Evolutionary conservation across 495 filamentous ascomycete genomes (phyloP).

Genomic region (Hypoxylon lienhwacheense): DNA sequence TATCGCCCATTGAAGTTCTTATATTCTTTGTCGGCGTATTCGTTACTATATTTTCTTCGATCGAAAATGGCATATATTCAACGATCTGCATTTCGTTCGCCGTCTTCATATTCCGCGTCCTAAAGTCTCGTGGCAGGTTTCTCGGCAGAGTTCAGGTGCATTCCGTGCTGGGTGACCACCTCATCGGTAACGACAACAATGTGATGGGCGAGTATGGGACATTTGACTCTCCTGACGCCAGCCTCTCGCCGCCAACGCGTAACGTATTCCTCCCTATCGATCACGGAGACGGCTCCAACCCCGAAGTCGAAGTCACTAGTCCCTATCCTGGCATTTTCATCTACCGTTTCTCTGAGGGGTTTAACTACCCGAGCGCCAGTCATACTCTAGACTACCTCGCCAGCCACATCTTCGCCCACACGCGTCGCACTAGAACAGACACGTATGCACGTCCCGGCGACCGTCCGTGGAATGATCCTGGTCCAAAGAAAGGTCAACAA

Average conservation of each 20-base stretch:
- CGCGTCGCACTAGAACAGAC: constrained; percentile 73
- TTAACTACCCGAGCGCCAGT: constrained; percentile 93
- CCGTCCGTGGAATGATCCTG: constrained; percentile 95
- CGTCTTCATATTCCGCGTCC: constrained; percentile 81
- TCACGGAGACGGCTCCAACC: constrained; percentile 88
- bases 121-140: constrained; percentile 85
- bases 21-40: constrained; percentile 96
- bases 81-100: constrained; percentile 75
- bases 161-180: constrained; percentile 82
- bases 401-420: constrained; percentile 69
- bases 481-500: constrained; percentile 54
- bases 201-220: constrained; percentile 52
- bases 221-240: constrained; percentile 44
- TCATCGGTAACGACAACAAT: constrained; percentile 61
- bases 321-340: constrained; percentile 97
- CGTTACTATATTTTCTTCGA: constrained; percentile 83
- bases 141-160: constrained; percentile 86
- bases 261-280: constrained; percentile 91
- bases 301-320: constrained; percentile 71
- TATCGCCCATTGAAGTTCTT: constrained; percentile 83
- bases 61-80: constrained; percentile 91
- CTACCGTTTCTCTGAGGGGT: constrained; percentile 94
- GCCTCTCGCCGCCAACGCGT: constrained; percentile 46
- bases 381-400: constrained; percentile 87
- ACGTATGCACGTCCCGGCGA: constrained; percentile 70